Evolutionary conservation across 352 stramenopile species (phyloP).

Genomic region (Thalassiosira livingstoniorum): DNA sequence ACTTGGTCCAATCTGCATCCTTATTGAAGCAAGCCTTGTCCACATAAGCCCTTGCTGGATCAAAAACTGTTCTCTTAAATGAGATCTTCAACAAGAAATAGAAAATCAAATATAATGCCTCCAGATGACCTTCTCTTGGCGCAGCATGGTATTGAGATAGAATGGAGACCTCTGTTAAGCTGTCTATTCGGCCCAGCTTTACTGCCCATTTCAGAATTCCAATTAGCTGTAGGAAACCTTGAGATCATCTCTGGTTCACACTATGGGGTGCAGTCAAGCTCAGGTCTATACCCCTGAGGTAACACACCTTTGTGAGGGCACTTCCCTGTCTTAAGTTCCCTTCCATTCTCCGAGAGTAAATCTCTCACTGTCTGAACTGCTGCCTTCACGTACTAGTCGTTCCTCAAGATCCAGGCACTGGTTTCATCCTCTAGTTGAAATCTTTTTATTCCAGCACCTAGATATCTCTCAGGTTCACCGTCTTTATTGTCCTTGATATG

Average conservation of each 20-base stretch:
- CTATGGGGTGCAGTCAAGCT: background rate
- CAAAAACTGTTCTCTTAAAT: background rate
- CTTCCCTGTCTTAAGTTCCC: constrained; percentile 14
- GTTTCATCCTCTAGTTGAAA: background rate
- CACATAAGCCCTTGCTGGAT: constrained; percentile 9
- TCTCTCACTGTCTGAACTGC: constrained; percentile 20
- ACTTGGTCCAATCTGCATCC: constrained; percentile 36
- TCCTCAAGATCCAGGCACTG: constrained; percentile 24
- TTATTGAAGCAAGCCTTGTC: constrained; percentile 6
- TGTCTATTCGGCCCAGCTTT: constrained; percentile 12
- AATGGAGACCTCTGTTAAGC: constrained; percentile 11
- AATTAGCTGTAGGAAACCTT: constrained; percentile 16
- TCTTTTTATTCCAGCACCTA: constrained; percentile 48
- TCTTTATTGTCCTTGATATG: constrained; percentile 49
- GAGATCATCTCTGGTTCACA: constrained; percentile 1
- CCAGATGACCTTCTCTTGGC: constrained; percentile 26
- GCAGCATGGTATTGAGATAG: constrained; percentile 2
- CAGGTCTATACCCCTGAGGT: constrained; percentile 7
- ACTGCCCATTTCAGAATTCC: constrained; percentile 20
- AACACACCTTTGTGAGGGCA: background rate
- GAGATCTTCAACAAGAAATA: constrained; percentile 31
- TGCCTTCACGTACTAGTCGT: constrained; percentile 43
- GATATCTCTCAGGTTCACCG: constrained; percentile 41
- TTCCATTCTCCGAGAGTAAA: constrained; percentile 22
- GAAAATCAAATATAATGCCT: constrained; percentile 57